Base-by-base conservation (phyloP, 345 rosid species). In the Cardamine chenopodiifolia region DNA sequence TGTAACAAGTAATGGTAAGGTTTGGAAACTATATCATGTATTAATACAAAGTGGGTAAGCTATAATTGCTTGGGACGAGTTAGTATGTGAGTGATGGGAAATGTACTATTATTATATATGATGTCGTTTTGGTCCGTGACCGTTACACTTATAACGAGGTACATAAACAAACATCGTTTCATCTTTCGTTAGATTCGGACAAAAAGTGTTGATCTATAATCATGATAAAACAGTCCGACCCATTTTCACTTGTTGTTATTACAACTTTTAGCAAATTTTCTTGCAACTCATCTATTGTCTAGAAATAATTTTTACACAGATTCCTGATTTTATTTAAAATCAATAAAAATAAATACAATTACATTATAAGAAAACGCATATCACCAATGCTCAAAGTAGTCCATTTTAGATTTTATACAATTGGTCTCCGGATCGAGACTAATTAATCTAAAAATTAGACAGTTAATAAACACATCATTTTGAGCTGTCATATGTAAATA, bases 61-160 rank as follows among this genome's bases (percentile, higher is more conserved):
- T 76, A 64, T 71, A 48, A 66, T 77, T 71, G 68, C 56, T 48
- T 64, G 72, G 73, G 49, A 64, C 14, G 65, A 78, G 73, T 62
- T 60, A 42, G 72, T 19, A 71, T 66, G 18, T 59, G 63, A 77
- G 63, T 50, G 73, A 71, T 78, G 73, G 57, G 40, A 66, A 71
- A 50, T 66, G 81, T 78, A 72, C 77, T 60, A 78, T 71, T 40
- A 23, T n/a, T n/a, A n/a, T n/a, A n/a, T 23, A 72, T 66, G 77
- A 72, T 66, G 69, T 72, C 63, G 77, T 49, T 65, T 71, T 37
- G 80, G 72, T 77, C 76, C 72, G 68, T 77, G 73, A 52, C 73
- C 77, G 81, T 72, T 78, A 78, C 77, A 72, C 69, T 66, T 66
- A 66, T 50, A 78, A 78, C 78, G 77, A 78, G 74, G 73, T 78